A percentile compares a stretch with the other conserved stretches of the same genome.
Conservation (phyloP, 371 early-diverging fungal genomes). For the Coemansia sp. region DNA sequence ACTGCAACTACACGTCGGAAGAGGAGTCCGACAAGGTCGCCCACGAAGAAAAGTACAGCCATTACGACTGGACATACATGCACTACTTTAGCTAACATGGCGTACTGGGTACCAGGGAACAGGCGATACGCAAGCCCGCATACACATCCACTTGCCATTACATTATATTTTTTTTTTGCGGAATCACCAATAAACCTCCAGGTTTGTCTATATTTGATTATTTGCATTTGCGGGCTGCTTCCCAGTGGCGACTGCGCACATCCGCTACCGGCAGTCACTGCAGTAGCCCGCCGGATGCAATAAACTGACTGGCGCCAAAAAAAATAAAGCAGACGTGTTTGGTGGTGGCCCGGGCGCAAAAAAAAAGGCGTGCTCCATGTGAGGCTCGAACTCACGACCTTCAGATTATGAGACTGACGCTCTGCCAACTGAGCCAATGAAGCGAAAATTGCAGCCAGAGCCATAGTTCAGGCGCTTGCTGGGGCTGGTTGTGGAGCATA, state of each 20-base stretch:
- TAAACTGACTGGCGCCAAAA: not conserved
- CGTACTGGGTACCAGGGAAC: not conserved
- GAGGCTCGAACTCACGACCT: conserved; percentile 39
- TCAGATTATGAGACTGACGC: conserved; percentile 33
- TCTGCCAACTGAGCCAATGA: conserved; percentile 37
- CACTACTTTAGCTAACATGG: conserved; percentile 34
- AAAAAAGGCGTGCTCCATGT: conserved; percentile 13
- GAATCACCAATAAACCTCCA: too few species aligned
- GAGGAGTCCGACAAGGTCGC: conserved; percentile 12
- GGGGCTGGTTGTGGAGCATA: too few species aligned
- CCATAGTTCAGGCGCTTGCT: too few species aligned
- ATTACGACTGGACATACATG: conserved; percentile 47
- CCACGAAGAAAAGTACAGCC: conserved; percentile 25
- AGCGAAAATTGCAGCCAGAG: not conserved
- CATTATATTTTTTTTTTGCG: too few species aligned
- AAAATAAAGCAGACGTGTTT: not conserved
- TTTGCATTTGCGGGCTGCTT: too few species aligned
- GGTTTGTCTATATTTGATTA: too few species aligned
- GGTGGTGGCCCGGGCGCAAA: not conserved
- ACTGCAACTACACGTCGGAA: conserved; percentile 34
- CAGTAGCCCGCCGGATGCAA: not conserved
- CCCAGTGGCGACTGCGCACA: conserved; percentile 22
- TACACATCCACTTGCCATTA: too few species aligned
- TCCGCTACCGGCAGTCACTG: conserved; percentile 21
- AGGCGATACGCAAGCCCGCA: too few species aligned